Base-by-base conservation (phyloP, 495 filamentous ascomycete species). In the Penicillium maclennaniae region DNA sequence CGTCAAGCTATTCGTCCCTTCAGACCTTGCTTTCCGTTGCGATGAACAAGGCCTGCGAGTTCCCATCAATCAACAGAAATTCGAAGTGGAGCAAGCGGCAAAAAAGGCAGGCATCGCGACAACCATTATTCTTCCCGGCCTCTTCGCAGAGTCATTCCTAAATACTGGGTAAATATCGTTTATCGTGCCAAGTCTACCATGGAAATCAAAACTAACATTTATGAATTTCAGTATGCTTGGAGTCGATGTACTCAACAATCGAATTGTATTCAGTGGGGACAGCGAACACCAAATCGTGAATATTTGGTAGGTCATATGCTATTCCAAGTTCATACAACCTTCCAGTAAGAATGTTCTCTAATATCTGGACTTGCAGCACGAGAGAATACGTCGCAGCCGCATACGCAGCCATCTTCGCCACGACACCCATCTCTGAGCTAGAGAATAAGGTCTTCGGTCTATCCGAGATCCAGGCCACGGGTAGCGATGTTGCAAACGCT, bases 1-100 rank as follows among this genome's bases (percentile, higher is more conserved):
- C 25, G 62, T 65, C 3, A 38, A 52, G 47, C 56, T 65, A 3
- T 62, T 65, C 21, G 42, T 48, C 3, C 62, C 62, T 10, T 65
- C 62, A 2, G 56, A 65, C 38, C 27, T 62, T 3, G 49, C 48
- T 17, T 39, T 50, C 16, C 47, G 59, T 7, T 62, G 54, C 17
- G 42, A 52, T 44, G 53, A 55, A 26, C 53, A 59, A 44, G 56
- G 62, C 6, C 47, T 55, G 20, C 39, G 41, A 15, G 51, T 65
- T 0, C 46, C 45, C 1, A 38, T 49, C 6, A 61, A 54, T 14
- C 42, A 53, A n/a, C 25, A 20, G 4, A 65, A 65, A 42, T 42
- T 16, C 15, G 39, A 54, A 41, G 59, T 62, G 16, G 59, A 65
- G 38, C 34, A 45, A 4, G 62, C 59, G 3, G 49, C 62, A 9